Evolutionary conservation across 805 yeast species (phyloP).

Genomic region (Wickerhamomyces strasburgensis): DNA sequence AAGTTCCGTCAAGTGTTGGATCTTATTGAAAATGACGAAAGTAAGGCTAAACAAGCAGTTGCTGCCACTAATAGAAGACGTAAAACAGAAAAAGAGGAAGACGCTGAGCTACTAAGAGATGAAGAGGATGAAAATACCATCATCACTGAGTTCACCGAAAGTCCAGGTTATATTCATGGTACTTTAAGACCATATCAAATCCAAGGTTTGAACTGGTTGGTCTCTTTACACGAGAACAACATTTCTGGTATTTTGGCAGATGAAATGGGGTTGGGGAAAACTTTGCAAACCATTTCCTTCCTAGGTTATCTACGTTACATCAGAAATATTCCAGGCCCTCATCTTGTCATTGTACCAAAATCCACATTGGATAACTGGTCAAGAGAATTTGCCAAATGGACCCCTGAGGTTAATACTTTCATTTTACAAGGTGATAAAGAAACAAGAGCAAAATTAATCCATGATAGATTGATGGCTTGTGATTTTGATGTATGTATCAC

Average conservation of each 20-base stretch:
- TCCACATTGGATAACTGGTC: conserved; percentile 80
- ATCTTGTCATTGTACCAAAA: conserved; percentile 71
- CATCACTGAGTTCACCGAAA: conserved; percentile 72
- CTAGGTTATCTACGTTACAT: conserved; percentile 66
- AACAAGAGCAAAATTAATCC: conserved; percentile 51
- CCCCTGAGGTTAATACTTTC: conserved; percentile 69
- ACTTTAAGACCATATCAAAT: conserved; percentile 66
- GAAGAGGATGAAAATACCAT: conserved; percentile 35
- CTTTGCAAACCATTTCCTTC: conserved; percentile 68
- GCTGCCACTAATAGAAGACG: conserved; percentile 45
- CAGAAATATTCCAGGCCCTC: conserved; percentile 62
- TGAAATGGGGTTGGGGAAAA: conserved; percentile 84
- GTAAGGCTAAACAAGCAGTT: conserved; percentile 13
- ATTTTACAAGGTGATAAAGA: conserved; percentile 74
- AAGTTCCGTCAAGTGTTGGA: conserved; percentile 49
- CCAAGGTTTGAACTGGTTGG: conserved; percentile 78
- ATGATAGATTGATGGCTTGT: conserved; percentile 45
- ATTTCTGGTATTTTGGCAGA: conserved; percentile 77
- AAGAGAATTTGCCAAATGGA: conserved; percentile 73
- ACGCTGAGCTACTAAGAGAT: conserved; percentile 65
- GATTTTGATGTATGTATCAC: conserved; percentile 61
- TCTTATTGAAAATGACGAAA: conserved; percentile 29
- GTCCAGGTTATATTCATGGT: conserved; percentile 72
- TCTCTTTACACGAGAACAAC: conserved; percentile 60
- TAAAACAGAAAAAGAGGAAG: conserved; percentile 75